Evolutionary conservation across 192 early-diverging fungal species (phyloP), one percentile per base, ranked within the genome.

Genomic region (Ambispora gerdemannii): DNA sequence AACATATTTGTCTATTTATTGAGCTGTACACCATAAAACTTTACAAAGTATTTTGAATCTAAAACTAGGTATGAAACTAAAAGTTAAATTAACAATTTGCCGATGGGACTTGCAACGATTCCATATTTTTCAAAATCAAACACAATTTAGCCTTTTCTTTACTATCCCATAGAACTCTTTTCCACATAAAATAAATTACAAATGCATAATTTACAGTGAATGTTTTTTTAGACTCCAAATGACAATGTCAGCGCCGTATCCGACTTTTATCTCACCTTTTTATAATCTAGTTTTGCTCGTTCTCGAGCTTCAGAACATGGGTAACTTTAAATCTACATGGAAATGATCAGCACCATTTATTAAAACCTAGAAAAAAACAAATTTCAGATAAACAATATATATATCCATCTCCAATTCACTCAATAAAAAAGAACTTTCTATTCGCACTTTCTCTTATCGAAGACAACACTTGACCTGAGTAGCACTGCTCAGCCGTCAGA

Each of bases 401-500:
- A 22, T 15, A 43, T 10, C 6, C 38, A 43, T 15, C 7, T 43
- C 6, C 38, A 43, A 43, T 15, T 43, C 15, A 6, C 6, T 43
- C 6, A 43, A 43, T 34, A 63, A 28, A 93, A 50, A 93, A 75
- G 53, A 71, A 69, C 32, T 87, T 83, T 47, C 90, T 78, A 79
- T 93, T 93, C 60, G 72, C 71, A 33, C 84, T 73, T 58, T 85
- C 79, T 75, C 91, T 88, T 70, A 93, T 91, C 15, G 91, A 62
- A 90, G 91, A 74, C 91, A 93, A 77, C 91, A 93, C 76, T 93
- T 93, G 83, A 86, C 91, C 76, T 93, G 27, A 80, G 73, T 17
- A 88, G 89, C 28, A 93, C 83, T 25, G 74, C 74, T 91, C 90
- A 1, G 91, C 77, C 65, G 70, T 80, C 52, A 93, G 81, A 30